A percentile compares a stretch with the other conserved stretches of the same genome.
These are phyloP conservation scores for Phalaenopsis aphrodite DNA, from an alignment of 106 monocot genomes.

Conservation along the genomic window DNA sequence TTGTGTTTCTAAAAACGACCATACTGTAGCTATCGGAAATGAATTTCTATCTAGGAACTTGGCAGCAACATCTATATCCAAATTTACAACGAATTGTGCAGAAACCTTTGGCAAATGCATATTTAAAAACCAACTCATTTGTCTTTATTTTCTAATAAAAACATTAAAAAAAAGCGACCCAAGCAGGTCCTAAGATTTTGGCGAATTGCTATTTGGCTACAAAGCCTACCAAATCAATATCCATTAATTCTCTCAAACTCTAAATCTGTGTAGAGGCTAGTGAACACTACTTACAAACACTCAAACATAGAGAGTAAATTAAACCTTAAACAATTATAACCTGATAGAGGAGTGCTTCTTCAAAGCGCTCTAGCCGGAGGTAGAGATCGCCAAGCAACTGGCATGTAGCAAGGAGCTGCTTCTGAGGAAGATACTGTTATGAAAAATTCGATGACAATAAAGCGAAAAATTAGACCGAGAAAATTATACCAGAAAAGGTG, in stretches of 20 bases:
- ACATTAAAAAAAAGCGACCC: no score
- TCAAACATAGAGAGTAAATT: neutral
- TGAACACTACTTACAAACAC: neutral
- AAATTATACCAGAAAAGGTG: no score
- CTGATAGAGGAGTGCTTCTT: constrained; percentile 69
- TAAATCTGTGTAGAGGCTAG: neutral
- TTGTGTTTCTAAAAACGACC: neutral
- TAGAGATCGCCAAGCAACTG: constrained; percentile 86
- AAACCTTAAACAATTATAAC: constrained; percentile 15
- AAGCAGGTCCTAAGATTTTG: neutral
- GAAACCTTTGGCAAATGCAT: neutral
- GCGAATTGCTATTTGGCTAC: neutral
- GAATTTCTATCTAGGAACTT: neutral
- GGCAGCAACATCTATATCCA: neutral
- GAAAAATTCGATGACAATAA: no score
- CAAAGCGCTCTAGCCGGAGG: constrained; percentile 58
- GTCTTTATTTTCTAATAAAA: no score
- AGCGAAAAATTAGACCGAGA: no score
- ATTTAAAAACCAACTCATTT: no score
- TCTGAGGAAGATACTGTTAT: constrained; percentile 67
- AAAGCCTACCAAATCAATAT: neutral
- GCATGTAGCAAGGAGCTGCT: constrained; percentile 92
- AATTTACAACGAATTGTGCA: neutral
- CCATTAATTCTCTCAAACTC: no score
- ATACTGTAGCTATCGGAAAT: neutral